These are phyloP conservation scores for Penicillium frequentans DNA, from an alignment of 2,329 filamentous ascomycete species.

Conservation along the genomic window DNA sequence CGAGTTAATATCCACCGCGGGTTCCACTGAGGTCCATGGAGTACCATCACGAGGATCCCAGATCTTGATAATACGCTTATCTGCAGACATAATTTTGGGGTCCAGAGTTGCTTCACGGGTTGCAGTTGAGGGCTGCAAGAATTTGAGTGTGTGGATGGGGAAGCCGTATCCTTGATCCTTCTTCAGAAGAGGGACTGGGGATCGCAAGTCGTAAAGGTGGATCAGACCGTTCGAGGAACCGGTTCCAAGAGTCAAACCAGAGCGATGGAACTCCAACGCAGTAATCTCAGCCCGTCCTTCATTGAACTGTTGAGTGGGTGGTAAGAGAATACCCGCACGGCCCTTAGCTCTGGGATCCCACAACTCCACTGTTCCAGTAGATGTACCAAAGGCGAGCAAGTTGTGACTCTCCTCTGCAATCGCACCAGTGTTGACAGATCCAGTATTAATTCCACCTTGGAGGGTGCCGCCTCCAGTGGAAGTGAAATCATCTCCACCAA, in stretches of 20 bases:
- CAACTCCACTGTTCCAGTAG: constrained; percentile 92
- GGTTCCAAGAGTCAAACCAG: constrained; percentile 80
- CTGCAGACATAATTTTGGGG: constrained; percentile 81
- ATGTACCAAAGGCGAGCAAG: constrained; percentile 88
- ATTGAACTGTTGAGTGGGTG: constrained; percentile 42
- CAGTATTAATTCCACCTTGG: constrained; percentile 82
- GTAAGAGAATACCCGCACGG: constrained; percentile 73
- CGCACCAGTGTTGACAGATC: constrained; percentile 82
- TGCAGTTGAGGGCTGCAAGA: constrained; percentile 63
- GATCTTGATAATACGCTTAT: constrained; percentile 95
- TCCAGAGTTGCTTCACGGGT: constrained; percentile 68
- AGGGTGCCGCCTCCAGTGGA: constrained; percentile 69
- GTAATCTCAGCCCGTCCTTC: constrained; percentile 66
- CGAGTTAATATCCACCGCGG: constrained; percentile 89
- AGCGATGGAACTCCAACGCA: constrained; percentile 79
- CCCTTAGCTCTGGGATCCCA: constrained; percentile 88
- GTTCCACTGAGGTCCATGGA: constrained; percentile 95
- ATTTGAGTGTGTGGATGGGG: constrained; percentile 79
- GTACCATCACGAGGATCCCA: constrained; percentile 83
- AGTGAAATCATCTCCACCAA: constrained; percentile 76
- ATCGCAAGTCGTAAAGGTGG: constrained; percentile 88
- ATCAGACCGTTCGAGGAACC: constrained; percentile 87
- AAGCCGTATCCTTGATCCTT: constrained; percentile 97
- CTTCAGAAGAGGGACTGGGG: constrained; percentile 77
- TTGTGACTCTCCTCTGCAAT: constrained; percentile 89